Conservation (phyloP, 768 basidiomycete species). For the Macrocybe gigantea region DNA sequence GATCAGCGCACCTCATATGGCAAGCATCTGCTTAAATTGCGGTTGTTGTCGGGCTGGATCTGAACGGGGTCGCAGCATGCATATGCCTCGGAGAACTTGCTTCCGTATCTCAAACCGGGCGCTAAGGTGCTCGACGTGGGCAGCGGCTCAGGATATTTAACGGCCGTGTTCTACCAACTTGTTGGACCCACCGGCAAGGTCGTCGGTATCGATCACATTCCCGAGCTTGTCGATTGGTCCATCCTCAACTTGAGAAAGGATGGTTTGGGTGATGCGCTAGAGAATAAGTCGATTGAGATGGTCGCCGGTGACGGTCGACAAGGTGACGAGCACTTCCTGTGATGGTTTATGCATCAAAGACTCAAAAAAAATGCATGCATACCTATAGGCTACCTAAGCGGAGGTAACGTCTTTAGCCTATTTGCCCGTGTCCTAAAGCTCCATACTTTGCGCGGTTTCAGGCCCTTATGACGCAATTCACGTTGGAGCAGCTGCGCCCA, state of each 20-base stretch:
- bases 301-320: conserved; percentile 75
- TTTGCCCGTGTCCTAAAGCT: no score
- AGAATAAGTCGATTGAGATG: conserved; percentile 53
- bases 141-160: conserved; percentile 81
- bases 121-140: conserved; percentile 85
- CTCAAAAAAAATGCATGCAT: background rate
- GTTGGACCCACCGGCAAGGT: conserved; percentile 55
- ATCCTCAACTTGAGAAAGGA: conserved; percentile 61
- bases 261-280: conserved; percentile 49
- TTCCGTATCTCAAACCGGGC: conserved; percentile 65
- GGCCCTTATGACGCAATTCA: conserved; percentile 84
- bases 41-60: background rate
- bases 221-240: conserved; percentile 70
- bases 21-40: conserved; percentile 17
- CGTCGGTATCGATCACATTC: conserved; percentile 89
- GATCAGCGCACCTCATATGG: conserved; percentile 97
- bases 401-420: conserved; percentile 17
- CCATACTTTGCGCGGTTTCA: conserved; percentile 9
- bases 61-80: conserved; percentile 55
- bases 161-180: conserved; percentile 77
- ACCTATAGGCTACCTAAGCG: conserved; percentile 27
- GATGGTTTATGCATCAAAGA: background rate
- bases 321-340: conserved; percentile 29
- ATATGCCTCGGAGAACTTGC: conserved; percentile 73
- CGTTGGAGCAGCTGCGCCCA: conserved; percentile 88